phyloP scores from a whole-genome alignment of 768 basidiomycete species.

The Mrakia blollopis region DNA sequence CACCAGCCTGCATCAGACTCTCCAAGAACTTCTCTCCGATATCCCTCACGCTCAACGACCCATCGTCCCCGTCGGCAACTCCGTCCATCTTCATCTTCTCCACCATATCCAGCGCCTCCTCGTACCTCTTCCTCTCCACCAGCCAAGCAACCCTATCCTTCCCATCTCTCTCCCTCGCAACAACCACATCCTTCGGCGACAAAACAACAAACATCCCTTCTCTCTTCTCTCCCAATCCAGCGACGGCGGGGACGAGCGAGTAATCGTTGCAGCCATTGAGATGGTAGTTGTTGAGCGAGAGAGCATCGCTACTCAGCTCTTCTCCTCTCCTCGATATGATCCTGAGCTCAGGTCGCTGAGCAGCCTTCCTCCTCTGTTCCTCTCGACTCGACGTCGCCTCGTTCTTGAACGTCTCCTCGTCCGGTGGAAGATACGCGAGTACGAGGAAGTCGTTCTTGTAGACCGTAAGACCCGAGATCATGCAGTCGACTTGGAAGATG shows the following conservation, averaged over 20 bases:
- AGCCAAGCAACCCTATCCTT: slow-evolving; percentile 90
- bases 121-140: slow-evolving; percentile 75
- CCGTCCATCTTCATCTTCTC: slow-evolving; percentile 57
- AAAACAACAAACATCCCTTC: slow-evolving; percentile 69
- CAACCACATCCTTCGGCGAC: slow-evolving; percentile 77
- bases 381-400: slow-evolving; percentile 65
- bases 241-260: slow-evolving; percentile 53
- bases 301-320: slow-evolving; percentile 76
- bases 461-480: slow-evolving; percentile 85
- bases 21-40: slow-evolving; percentile 85
- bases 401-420: slow-evolving; percentile 56
- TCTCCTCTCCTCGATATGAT: slow-evolving; percentile 85
- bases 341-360: slow-evolving; percentile 88
- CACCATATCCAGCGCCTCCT: slow-evolving; percentile 78
- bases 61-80: slow-evolving; percentile 44
- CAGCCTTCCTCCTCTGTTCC: slow-evolving; percentile 72
- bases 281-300: slow-evolving; percentile 71
- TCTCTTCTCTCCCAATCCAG: slow-evolving; percentile 12
- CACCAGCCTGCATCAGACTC: slow-evolving; percentile 78
- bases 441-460: slow-evolving; percentile 64
- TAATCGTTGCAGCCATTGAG: slow-evolving; percentile 82
- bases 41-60: slow-evolving; percentile 47
- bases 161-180: slow-evolving; percentile 80
- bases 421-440: slow-evolving; percentile 79
- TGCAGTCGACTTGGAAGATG: slow-evolving; percentile 87